Conservation (phyloP, 1,284 basidiomycete genomes). For the Cronartium quercuum region DNA sequence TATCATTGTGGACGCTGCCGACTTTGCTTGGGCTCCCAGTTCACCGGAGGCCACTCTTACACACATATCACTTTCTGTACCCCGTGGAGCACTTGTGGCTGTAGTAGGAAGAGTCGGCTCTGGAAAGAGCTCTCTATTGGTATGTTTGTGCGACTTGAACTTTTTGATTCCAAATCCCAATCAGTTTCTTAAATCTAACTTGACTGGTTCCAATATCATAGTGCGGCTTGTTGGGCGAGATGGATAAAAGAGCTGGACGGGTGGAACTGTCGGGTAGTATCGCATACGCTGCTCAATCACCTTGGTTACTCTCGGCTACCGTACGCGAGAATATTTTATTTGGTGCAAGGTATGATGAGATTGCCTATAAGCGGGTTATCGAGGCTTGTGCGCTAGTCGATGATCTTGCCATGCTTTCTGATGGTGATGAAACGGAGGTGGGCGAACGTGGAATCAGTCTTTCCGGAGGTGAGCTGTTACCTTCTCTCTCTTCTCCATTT, state of each 20-base stretch:
- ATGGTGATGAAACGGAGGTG: constrained; percentile 69
- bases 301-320: constrained; percentile 71
- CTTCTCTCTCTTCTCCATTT: constrained; percentile 58
- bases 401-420: constrained; percentile 67
- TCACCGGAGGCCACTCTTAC: constrained; percentile 61
- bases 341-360: constrained; percentile 75
- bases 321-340: constrained; percentile 85
- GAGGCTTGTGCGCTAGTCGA: constrained; percentile 75
- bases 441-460: constrained; percentile 62
- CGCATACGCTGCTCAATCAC: constrained; percentile 73
- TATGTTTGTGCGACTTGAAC: constrained; percentile 51
- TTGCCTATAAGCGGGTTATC: constrained; percentile 49
- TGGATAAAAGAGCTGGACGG: constrained; percentile 68
- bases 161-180: not conserved
- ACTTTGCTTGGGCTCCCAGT: constrained; percentile 51
- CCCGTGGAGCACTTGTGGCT: constrained; percentile 79
- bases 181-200: constrained; percentile 45
- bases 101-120: constrained; percentile 85
- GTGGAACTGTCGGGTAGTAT: constrained; percentile 66
- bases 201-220: constrained; percentile 62
- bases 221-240: constrained; percentile 80
- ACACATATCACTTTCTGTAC: constrained; percentile 66
- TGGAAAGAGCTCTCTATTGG: constrained; percentile 61
- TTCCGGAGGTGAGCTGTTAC: no score
- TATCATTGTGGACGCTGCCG: constrained; percentile 58